Evolutionary conservation across 2,329 filamentous ascomycete species (phyloP).

Genomic region (Trichoderma breve): DNA sequence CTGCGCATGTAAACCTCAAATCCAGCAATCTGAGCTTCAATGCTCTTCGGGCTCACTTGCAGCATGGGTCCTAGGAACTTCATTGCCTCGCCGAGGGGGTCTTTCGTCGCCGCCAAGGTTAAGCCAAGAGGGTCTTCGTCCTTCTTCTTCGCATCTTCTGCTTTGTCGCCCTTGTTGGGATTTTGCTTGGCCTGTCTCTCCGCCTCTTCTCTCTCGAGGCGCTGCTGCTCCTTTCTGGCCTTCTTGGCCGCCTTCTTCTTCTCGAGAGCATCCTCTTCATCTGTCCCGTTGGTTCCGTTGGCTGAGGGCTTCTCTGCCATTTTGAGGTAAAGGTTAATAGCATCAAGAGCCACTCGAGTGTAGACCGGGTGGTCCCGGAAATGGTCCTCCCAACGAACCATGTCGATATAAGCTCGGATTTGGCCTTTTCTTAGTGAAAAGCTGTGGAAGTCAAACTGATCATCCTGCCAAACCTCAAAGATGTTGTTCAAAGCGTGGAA

Average conservation of each 20-base stretch:
- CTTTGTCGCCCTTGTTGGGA: constrained; percentile 71
- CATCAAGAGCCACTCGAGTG: constrained; percentile 76
- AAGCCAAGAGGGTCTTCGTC: constrained; percentile 84
- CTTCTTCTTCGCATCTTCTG: constrained; percentile 74
- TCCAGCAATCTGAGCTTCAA: constrained; percentile 78
- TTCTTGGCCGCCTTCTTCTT: constrained; percentile 88
- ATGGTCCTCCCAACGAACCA: constrained; percentile 94
- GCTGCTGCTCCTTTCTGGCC: constrained; percentile 70
- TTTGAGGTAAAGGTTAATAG: constrained; percentile 75
- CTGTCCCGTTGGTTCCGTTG: constrained; percentile 60
- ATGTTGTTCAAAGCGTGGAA: constrained; percentile 87
- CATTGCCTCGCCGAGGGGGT: constrained; percentile 81
- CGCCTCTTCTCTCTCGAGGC: constrained; percentile 70
- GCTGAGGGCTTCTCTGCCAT: constrained; percentile 72
- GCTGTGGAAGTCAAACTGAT: constrained; percentile 98
- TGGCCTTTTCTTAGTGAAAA: constrained; percentile 97
- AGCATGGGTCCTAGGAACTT: constrained; percentile 82
- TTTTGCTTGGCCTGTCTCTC: constrained; percentile 78
- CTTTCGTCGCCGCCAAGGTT: constrained; percentile 74
- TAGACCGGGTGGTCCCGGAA: constrained; percentile 93
- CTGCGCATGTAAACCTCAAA: constrained; percentile 87
- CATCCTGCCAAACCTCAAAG: constrained; percentile 96
- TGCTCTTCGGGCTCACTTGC: constrained; percentile 75
- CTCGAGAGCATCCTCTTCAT: constrained; percentile 61
- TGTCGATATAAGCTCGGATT: constrained; percentile 90